Evolutionary conservation across 192 early-diverging fungal species (phyloP).

Genomic region (Rhizophagus sp.): DNA sequence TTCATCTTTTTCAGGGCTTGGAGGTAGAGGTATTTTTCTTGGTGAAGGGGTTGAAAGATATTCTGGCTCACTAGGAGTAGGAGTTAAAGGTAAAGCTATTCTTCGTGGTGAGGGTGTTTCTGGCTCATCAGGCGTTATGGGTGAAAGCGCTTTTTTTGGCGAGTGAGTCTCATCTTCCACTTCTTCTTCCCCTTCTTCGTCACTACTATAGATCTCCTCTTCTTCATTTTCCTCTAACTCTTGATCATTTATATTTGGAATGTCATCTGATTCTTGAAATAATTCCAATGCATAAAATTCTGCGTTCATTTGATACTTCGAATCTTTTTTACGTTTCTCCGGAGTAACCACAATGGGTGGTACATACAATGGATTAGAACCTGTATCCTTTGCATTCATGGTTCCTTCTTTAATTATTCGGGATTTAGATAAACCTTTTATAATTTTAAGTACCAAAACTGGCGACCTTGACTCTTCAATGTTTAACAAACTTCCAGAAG

Average conservation of each 20-base stretch:
- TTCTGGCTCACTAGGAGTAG: background rate
- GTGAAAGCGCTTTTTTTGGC: background rate
- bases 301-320: slow-evolving; percentile 30
- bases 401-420: slow-evolving; percentile 10
- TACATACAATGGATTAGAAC: slow-evolving; percentile 17
- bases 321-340: slow-evolving; percentile 24
- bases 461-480: slow-evolving; percentile 72
- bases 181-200: background rate
- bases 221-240: slow-evolving; percentile 31
- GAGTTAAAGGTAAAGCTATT: background rate
- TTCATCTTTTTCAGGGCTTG: slow-evolving; percentile 13
- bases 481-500: slow-evolving; percentile 70
- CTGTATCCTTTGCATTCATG: background rate
- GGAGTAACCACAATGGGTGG: slow-evolving; percentile 28
- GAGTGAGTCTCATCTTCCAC: background rate
- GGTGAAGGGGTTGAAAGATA: slow-evolving; percentile 20
- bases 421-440: slow-evolving; percentile 22
- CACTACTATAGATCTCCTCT: slow-evolving; percentile 17
- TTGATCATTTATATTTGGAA: slow-evolving; percentile 10
- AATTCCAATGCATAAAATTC: slow-evolving; percentile 41
- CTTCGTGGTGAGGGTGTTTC: slow-evolving; percentile 4
- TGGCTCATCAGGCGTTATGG: background rate
- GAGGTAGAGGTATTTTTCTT: slow-evolving; percentile 10
- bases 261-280: slow-evolving; percentile 27
- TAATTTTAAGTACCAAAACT: slow-evolving; percentile 70